Evolutionary conservation across 140 eudicot species (phyloP).

Genomic region (Ambrosia hybrid): DNA sequence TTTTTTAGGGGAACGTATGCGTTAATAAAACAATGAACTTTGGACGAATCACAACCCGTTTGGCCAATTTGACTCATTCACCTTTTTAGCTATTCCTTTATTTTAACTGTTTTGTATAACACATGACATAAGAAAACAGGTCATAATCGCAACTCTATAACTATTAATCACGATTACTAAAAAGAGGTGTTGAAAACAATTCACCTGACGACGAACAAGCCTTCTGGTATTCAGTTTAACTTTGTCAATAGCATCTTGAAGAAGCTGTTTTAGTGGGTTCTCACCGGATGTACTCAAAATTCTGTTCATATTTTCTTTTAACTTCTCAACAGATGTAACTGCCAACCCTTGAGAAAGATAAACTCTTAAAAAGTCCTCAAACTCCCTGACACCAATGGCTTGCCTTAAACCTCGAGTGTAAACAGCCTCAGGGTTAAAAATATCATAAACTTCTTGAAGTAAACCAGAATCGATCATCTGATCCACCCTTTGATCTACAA

Average conservation of each 20-base stretch:
- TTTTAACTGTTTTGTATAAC: too few relatives aligned
- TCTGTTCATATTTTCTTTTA: conserved; percentile 42
- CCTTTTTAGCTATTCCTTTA: too few relatives aligned
- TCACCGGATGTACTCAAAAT: conserved; percentile 39
- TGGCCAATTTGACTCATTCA: too few relatives aligned
- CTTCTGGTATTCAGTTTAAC: conserved; percentile 84
- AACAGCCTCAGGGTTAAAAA: conserved; percentile 69
- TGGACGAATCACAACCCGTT: background rate
- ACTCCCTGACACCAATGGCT: conserved; percentile 96
- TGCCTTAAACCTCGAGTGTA: conserved; percentile 88
- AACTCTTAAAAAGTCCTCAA: conserved; percentile 60
- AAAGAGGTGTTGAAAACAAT: background rate
- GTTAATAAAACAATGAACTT: too few relatives aligned
- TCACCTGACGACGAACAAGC: conserved; percentile 97
- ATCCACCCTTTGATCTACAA: conserved; percentile 85
- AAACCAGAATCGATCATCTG: conserved; percentile 75
- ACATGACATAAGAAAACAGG: too few relatives aligned
- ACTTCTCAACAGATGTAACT: conserved; percentile 16
- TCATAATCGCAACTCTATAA: too few relatives aligned
- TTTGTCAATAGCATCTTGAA: conserved; percentile 63
- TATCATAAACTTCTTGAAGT: conserved; percentile 68
- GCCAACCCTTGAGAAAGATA: conserved; percentile 38
- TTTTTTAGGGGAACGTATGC: too few relatives aligned
- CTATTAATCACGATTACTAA: background rate
- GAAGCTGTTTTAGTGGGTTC: conserved; percentile 36